Evolutionary conservation across 169 alveolate genomes (phyloP).

Genomic region (Eimeria acervulina): DNA sequence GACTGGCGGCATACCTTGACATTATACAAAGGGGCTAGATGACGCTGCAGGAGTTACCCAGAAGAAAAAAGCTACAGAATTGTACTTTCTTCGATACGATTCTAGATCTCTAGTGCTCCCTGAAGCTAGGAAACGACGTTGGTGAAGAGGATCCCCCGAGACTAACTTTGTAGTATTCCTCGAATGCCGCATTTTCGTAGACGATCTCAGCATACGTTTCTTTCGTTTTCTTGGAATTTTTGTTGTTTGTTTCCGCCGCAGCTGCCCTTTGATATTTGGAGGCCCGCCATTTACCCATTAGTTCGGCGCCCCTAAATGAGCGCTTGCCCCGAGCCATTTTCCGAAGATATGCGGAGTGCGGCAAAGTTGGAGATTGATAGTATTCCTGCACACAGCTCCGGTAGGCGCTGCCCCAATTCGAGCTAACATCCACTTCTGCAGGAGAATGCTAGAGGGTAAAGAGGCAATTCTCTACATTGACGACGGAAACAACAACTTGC

Average conservation of each 20-base stretch:
- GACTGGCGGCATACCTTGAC: neutral
- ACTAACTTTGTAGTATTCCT: constrained; percentile 74
- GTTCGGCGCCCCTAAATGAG: constrained; percentile 69
- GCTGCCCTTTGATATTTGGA: constrained; percentile 55
- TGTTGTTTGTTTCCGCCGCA: neutral
- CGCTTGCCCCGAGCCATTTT: constrained; percentile 77
- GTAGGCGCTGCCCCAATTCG: neutral
- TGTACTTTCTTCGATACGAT: neutral
- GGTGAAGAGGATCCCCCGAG: neutral
- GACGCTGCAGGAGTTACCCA: neutral
- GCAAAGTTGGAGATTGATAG: neutral
- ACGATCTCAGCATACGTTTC: constrained; percentile 39
- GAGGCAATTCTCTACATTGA: neutral
- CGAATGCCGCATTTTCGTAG: constrained; percentile 80
- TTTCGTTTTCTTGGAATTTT: neutral
- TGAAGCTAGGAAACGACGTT: neutral
- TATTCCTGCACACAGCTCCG: neutral
- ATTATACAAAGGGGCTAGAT: neutral
- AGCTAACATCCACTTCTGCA: neutral
- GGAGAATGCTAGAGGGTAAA: neutral
- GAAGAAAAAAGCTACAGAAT: too few species aligned
- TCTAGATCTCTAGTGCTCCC: neutral
- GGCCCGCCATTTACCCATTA: constrained; percentile 72
- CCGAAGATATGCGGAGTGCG: neutral
- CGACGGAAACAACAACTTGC: neutral